Conservation (phyloP, 2,329 filamentous ascomycete genomes). For the Penicillium janthinellum region DNA sequence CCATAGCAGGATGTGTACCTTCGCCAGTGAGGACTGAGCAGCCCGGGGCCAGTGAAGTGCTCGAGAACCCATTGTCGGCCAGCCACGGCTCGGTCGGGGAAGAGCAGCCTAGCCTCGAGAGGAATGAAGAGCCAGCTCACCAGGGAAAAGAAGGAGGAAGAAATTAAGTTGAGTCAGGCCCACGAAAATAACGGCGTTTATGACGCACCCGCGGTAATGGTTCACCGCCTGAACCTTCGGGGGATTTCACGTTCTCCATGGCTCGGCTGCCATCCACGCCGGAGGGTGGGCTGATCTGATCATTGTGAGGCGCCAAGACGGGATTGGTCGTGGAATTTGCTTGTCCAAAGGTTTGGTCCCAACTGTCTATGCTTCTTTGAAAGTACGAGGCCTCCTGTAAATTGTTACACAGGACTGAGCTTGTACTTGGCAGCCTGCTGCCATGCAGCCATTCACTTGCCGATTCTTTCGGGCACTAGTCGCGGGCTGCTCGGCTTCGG, state of each 20-base stretch:
- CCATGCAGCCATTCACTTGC: too few species aligned
- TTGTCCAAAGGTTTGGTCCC: background rate
- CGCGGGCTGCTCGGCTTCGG: background rate
- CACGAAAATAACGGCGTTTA: conserved; percentile 12
- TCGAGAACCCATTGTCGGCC: conserved; percentile 40
- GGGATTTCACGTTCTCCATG: conserved; percentile 4
- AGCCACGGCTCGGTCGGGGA: conserved; percentile 19
- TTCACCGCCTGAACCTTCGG: conserved; percentile 20
- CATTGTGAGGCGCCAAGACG: background rate
- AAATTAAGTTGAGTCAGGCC: conserved; percentile 1
- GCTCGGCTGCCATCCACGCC: background rate
- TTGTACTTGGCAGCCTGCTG: background rate
- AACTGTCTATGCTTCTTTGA: background rate
- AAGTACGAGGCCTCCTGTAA: background rate
- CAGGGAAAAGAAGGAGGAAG: background rate
- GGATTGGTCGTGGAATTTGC: background rate
- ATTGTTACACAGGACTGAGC: background rate
- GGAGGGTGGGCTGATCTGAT: background rate
- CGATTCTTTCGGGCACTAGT: background rate
- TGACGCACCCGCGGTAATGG: conserved; percentile 23
- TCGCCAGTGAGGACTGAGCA: conserved; percentile 31
- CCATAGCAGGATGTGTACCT: conserved; percentile 25
- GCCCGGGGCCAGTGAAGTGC: conserved; percentile 35
- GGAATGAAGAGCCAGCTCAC: conserved; percentile 1
- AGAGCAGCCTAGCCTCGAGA: background rate